Evolutionary conservation across 2,329 filamentous ascomycete species (phyloP), one percentile per base, ranked within the genome.

Genomic region (Diplodia sapinea): DNA sequence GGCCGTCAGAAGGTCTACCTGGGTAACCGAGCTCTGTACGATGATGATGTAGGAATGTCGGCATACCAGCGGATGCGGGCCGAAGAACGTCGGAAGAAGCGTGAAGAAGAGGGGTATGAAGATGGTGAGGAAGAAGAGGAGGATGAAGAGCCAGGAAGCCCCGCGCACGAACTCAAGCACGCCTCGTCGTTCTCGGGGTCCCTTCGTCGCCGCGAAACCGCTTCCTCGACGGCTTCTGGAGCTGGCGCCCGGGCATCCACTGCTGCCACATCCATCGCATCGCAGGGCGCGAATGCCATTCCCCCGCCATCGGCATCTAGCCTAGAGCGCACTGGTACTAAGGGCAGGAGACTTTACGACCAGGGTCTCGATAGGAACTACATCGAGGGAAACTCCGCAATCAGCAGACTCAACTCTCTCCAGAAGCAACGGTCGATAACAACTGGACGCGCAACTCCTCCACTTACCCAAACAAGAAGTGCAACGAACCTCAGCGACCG

Each of bases 1-100:
- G 95, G 95, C 17, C 88, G 95, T 54, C 95, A 98, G 77, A 98
- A 98, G 81, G 90, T 98, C 47, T 98, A 96, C 76, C 94, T 93
- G 78, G 74, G 80, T n/a, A 91, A 86, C 29, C 89, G 87, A 70
- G 85, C 89, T 0, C 78, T 97, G 2, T 98, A 97, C 74, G 93
- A 96, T 31, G 89, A 95, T 72, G 95, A 99, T 77, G 87, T 97
- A 20, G 87, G 89, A 31, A 81, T 90, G 77, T 96, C 94, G 2
- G 86, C 91, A 9, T 97, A 97, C 74, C 93, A 96, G 74, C 51
- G 43, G 38, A n/a, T 62, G 26, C 40, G 91, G 87, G 74, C 87
- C 92, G 81, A 86, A 89, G 49, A 85, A 69, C 80, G 84, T 66
- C 79, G 83, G 69, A 81, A 77, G 29, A 87, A 91, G 70, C 87